Evolutionary conservation across 768 basidiomycete genomes (phyloP).

Genomic region (Mycena chlorophos): DNA sequence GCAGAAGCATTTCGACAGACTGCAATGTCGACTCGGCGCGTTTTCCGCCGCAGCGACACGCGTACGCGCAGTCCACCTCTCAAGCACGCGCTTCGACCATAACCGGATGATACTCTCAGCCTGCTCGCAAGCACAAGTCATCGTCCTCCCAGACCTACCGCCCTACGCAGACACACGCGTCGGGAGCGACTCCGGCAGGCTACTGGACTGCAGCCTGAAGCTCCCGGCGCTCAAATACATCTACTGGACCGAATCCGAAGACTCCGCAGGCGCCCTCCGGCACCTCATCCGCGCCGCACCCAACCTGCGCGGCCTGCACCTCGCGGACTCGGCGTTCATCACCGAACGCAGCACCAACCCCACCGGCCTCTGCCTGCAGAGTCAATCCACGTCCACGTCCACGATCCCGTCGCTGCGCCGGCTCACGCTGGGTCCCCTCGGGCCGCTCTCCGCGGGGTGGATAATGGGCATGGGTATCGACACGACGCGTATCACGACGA

Average conservation of each 20-base stretch:
- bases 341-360: neutral
- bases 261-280: neutral
- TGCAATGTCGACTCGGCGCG: neutral
- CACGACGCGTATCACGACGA: neutral
- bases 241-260: conserved; percentile 10
- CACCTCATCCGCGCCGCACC: conserved; percentile 9
- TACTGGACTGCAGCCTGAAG: neutral
- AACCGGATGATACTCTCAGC: conserved; percentile 1
- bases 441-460: neutral
- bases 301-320: conserved; percentile 7
- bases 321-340: neutral
- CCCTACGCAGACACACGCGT: neutral
- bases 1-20: conserved; percentile 1
- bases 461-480: neutral
- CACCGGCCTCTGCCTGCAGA: neutral
- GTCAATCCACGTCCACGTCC: too few species aligned
- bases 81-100: conserved; percentile 9
- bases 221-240: conserved; percentile 4
- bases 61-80: conserved; percentile 14
- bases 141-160: conserved; percentile 16
- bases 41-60: neutral
- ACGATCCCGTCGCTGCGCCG: neutral
- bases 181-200: neutral
- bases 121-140: conserved; percentile 3
- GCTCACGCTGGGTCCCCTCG: neutral